Base-by-base conservation (phyloP, 2,329 filamentous ascomycete genomes). In the Ascochyta clinopodiicola region DNA sequence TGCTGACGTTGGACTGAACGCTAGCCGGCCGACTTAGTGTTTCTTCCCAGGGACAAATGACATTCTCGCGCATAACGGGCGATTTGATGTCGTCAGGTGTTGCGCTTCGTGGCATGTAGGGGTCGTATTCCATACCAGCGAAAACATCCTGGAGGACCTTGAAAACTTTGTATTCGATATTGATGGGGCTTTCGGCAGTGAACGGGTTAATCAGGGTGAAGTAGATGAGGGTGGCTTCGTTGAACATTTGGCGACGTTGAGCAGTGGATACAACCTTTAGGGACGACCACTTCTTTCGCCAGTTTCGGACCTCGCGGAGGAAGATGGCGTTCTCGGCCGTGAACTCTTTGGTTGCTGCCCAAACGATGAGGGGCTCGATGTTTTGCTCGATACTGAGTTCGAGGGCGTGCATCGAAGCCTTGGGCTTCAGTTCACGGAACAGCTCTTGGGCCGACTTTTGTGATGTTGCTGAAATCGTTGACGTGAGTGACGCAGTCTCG, bases 131-230 rank as follows among this genome's bases (percentile, higher is more conserved):
- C 22, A 75, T 62, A 21, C 57, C 64, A 1, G 69, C 61, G 35
- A 75, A 75, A 3, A 62, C 62, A 22, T 49, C 48, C 38, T 75
- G 73, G 7, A 75, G 59, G 7, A 59, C 62, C 34, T 72, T 74
- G 68, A 74, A 75, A 52, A 75, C 64, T 56, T 75, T 75, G 66
- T 75, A 75, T 34, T 75, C 72, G 51, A 75, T 75, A 51, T 75
- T 75, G 65, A 75, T 75, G 1, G 73, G 71, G 4, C 64, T 66
- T 44, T 75, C 72, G 13, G 73, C 73, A 3, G 72, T 74, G 57
- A 72, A 74, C 8, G 72, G 71, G 47, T 75, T 73, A 47, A 75
- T 45, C n/a, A 75, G 68, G 3, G 72, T 73, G 59, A 73, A 75
- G 61, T 69, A 75, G 54, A 75, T 74, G 37, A 75, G 67, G 0